Evolutionary conservation across 225 moss, liverwort and hornwort genomes (phyloP), one percentile per base, ranked within the genome.

Genomic region (Sphagnum tenellum): DNA sequence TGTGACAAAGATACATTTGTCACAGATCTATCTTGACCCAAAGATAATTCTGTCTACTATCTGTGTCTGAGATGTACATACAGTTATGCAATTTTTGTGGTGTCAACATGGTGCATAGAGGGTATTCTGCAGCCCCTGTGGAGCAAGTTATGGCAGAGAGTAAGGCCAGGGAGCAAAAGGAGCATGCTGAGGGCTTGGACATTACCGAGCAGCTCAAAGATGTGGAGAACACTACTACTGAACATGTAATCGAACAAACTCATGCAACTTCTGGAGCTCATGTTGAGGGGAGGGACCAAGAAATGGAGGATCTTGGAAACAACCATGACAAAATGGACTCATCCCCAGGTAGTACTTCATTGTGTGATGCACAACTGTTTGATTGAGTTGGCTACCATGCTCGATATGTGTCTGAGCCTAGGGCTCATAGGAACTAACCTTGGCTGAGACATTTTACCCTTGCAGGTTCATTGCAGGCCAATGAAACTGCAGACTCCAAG

Each of bases 91-190:
- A 29, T 29, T 29, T 29, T 29, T 29, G 29, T 29, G 29, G 29
- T 29, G 29, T 29, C 29, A 29, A 29, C 29, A 29, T 29, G 29
- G 29, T 29, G 29, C 29, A 29, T 29, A 29, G 44, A 3, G 46
- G 44, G 66, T 5, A 55, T 73, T 47, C 68, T 78, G 64, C 64
- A 90, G 92, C 92, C 56, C 85, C 83, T 48, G 89, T 92, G 12
- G 88, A 92, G 56, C 89, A 87, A 58, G 83, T 94, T 49, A 91
- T 89, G 94, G 89, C 91, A 59, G 91, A 94, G 65, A 85, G 87
- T 70, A 86, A 85, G 75, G 90, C 82, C 14, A 76, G 86, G 70
- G 89, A 94, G 68, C 86, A 75, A 55, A 85, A 74, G 73, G 69
- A 57, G 61, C 75, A 69, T 46, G 63, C 7, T 44, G 77, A 73